Base-by-base conservation (phyloP, 2,329 filamentous ascomycete genomes). In the Fusarium sacchari region DNA sequence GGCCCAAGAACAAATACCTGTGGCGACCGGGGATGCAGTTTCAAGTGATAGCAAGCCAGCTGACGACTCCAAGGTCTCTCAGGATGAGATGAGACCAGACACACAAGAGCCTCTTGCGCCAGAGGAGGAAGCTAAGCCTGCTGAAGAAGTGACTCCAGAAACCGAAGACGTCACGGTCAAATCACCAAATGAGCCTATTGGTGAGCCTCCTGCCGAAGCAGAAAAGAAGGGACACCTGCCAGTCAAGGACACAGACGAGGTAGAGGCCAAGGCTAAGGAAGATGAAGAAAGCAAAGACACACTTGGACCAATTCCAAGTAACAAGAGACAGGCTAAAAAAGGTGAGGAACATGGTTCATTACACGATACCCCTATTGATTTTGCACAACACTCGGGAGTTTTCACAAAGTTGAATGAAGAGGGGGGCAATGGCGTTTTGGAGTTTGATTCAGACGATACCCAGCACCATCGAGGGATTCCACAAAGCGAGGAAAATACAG, bases 331-430 rank as follows among this genome's bases (percentile, higher is more conserved):
- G 69, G 76, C 77, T 62, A 82, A 80, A 74, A 85, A 84, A 86
- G 84, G 84, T 86, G 82, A 86, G 84, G 80, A 82, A 76, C 71
- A 76, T 68, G 71, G 75, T 81, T 80, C 74, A 79, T 77, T 81
- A 78, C 76, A 80, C 80, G 78, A 83, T 83, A 79, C 80, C 80
- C 80, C 79, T 76, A 76, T 79, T 81, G 78, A 78, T 79, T 80
- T 82, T 80, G 60, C 75, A 72, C 77, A 77, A 77, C 68, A 69
- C 74, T 71, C 76, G 75, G 77, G 73, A 78, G 73, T 77, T 73
- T 75, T 75, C 72, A 72, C 71, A 67, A 72, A 76, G 67, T 68
- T 76, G 66, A 68, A 76, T 65, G 66, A 76, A 67, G 74, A 76
- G 72, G 70, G 67, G 71, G 72, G 74, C 61, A 67, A 70, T 53